A percentile compares a stretch with the other conserved stretches of the same genome.
Evolutionary conservation across 352 stramenopile genomes (phyloP).

Genomic region (Phytopythium delawarense): DNA sequence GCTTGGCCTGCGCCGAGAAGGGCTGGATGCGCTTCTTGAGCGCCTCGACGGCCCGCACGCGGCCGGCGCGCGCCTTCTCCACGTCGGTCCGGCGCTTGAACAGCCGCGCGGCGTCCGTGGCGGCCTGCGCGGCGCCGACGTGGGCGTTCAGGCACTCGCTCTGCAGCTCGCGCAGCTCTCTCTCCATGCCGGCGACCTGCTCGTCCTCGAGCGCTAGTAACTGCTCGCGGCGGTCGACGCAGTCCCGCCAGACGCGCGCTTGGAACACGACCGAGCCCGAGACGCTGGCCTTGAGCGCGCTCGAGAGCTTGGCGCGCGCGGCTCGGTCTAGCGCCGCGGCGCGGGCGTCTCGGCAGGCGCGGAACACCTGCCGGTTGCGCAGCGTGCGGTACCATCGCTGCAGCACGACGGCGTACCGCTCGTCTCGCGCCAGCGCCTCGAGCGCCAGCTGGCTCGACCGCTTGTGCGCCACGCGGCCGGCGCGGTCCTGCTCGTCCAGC

Average conservation of each 20-base stretch:
- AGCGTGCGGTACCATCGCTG: slow-evolving; percentile 66
- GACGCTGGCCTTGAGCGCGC: slow-evolving; percentile 25
- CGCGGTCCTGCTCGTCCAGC: slow-evolving; percentile 58
- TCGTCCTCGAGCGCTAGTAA: slow-evolving; percentile 41
- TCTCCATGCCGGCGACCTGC: slow-evolving; percentile 34
- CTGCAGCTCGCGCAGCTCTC: slow-evolving; percentile 44
- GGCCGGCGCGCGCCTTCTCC: slow-evolving; percentile 17
- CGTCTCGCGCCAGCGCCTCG: slow-evolving; percentile 38
- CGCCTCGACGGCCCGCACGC: slow-evolving; percentile 15
- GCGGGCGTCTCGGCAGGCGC: slow-evolving; percentile 23
- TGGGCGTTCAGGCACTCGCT: slow-evolving; percentile 38
- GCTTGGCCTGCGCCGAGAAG: slow-evolving; percentile 56
- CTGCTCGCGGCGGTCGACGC: slow-evolving; percentile 39
- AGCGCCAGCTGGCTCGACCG: slow-evolving; percentile 56
- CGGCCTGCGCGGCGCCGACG: slow-evolving; percentile 29
- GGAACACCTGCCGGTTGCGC: slow-evolving; percentile 54
- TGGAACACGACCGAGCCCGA: slow-evolving; percentile 53
- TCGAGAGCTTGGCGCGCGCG: slow-evolving; percentile 31
- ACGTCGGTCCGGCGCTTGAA: slow-evolving; percentile 34
- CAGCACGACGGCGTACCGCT: slow-evolving; percentile 32
- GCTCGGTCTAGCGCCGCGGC: slow-evolving; percentile 12
- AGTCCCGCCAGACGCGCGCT: slow-evolving; percentile 64
- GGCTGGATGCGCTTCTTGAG: slow-evolving; percentile 59
- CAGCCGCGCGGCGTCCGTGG: slow-evolving; percentile 29
- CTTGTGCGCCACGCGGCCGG: slow-evolving; percentile 50